Percentiles rank a stretch among this genome's conserved stretches.
These are phyloP conservation scores for Jaltomata sinuosa DNA, from an alignment of 257 asterid genomes.

Conservation along the genomic window DNA sequence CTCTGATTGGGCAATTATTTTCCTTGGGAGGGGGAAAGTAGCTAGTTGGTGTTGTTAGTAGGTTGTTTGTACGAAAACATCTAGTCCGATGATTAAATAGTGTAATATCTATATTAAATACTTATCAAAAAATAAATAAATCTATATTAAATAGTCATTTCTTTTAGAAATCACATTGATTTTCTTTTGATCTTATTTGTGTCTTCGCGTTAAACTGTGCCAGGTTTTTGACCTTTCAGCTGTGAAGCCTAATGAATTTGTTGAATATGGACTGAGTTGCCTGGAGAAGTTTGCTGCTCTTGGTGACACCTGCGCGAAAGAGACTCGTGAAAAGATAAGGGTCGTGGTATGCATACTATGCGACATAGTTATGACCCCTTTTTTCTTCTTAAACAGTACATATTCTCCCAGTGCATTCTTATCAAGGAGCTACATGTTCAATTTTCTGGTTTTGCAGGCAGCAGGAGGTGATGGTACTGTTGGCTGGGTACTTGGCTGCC, in stretches of 20 bases:
- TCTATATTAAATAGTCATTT: neutral
- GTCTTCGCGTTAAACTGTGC: constrained; percentile 10
- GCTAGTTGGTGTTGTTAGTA: neutral
- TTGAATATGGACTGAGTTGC: constrained; percentile 84
- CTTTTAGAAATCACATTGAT: neutral
- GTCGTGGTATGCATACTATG: constrained; percentile 59
- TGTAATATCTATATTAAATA: neutral
- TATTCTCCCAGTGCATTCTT: neutral
- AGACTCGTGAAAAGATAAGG: constrained; percentile 74
- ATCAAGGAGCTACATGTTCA: constrained; percentile 4
- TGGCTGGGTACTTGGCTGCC: constrained; percentile 98
- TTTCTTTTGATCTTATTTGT: constrained; percentile 7
- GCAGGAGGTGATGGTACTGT: constrained; percentile 99
- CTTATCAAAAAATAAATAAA: neutral
- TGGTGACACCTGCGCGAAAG: constrained; percentile 81
- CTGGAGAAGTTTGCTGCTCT: constrained; percentile 71
- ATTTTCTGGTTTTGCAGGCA: constrained; percentile 49
- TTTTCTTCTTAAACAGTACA: neutral
- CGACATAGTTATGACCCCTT: neutral
- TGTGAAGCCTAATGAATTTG: constrained; percentile 94
- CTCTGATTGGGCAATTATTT: neutral
- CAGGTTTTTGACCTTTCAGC: constrained; percentile 91
- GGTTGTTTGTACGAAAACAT: neutral
- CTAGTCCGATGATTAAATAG: neutral
- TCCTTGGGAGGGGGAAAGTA: neutral